Conservation (phyloP, 2,329 filamentous ascomycete species). For the Cladophialophora exuberans region DNA sequence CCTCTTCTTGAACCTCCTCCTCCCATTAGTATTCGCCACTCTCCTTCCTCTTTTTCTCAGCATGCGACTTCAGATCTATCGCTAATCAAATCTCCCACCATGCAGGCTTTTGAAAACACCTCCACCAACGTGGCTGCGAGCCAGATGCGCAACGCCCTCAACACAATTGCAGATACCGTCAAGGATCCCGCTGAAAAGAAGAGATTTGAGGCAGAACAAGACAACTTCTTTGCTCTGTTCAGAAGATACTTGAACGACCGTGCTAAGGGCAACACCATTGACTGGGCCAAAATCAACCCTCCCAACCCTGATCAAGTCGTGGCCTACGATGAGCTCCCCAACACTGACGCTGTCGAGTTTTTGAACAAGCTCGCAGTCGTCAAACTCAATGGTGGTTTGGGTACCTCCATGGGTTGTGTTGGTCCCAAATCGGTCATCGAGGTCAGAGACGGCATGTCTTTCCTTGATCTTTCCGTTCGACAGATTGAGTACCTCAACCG, state of each 20-base stretch:
- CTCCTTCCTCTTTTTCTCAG: neutral
- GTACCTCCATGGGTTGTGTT: conserved; percentile 99
- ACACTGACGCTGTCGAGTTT: conserved; percentile 89
- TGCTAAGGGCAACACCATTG: conserved; percentile 93
- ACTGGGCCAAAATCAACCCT: conserved; percentile 96
- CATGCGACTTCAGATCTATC: neutral
- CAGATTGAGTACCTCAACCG: conserved; percentile 99
- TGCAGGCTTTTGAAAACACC: conserved; percentile 96
- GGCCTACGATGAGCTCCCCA: conserved; percentile 87
- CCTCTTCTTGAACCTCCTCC: conserved; percentile 18
- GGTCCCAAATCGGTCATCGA: conserved; percentile 99
- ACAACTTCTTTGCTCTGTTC: conserved; percentile 99
- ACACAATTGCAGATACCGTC: conserved; percentile 87
- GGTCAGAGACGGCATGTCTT: conserved; percentile 99
- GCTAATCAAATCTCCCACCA: conserved; percentile 26
- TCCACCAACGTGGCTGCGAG: conserved; percentile 97
- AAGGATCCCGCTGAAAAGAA: conserved; percentile 71
- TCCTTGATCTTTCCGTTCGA: conserved; percentile 96
- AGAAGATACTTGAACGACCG: conserved; percentile 98
- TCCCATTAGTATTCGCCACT: conserved; percentile 11
- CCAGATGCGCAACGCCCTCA: conserved; percentile 98
- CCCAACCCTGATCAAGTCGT: conserved; percentile 93
- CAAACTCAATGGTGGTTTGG: conserved; percentile 98
- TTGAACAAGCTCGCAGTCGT: conserved; percentile 96
- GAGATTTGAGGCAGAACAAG: conserved; percentile 99